Evolutionary conservation across 2,329 filamentous ascomycete species (phyloP).

Genomic region (Purpureocillium lavendulum): DNA sequence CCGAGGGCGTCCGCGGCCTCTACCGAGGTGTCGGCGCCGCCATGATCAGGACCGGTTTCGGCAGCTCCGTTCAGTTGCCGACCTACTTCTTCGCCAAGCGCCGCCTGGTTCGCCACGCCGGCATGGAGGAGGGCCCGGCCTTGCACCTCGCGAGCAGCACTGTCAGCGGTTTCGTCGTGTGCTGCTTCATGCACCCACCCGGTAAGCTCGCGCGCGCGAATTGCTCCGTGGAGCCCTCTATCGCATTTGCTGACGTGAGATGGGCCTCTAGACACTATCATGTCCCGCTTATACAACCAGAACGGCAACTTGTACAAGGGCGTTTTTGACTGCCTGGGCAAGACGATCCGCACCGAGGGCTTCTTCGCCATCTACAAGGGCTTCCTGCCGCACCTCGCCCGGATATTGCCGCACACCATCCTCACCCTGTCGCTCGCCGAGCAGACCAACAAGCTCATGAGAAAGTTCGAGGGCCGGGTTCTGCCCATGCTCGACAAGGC

Average conservation of each 20-base stretch:
- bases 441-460: conserved; percentile 91
- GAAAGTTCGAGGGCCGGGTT: conserved; percentile 60
- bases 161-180: conserved; percentile 89
- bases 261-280: conserved; percentile 67
- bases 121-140: conserved; percentile 83
- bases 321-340: conserved; percentile 83
- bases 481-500: conserved; percentile 31
- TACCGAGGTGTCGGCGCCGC: conserved; percentile 89
- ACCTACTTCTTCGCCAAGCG: conserved; percentile 98
- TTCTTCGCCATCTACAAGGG: conserved; percentile 94
- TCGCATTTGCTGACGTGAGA: neutral
- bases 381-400: conserved; percentile 86
- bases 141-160: conserved; percentile 85
- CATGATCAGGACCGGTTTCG: conserved; percentile 93
- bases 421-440: conserved; percentile 88
- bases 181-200: conserved; percentile 95
- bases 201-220: conserved; percentile 47
- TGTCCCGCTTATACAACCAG: conserved; percentile 98
- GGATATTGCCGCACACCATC: conserved; percentile 93
- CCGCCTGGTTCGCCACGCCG: conserved; percentile 69
- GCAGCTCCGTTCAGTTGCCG: conserved; percentile 89
- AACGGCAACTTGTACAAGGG: conserved; percentile 94
- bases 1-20: conserved; percentile 71
- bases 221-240: too few species aligned
- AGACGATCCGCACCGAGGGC: conserved; percentile 88